Percentiles rank a stretch among this genome's conserved stretches.
Conservation (phyloP, 1,284 basidiomycete species). For the Trichosporon inkin region DNA sequence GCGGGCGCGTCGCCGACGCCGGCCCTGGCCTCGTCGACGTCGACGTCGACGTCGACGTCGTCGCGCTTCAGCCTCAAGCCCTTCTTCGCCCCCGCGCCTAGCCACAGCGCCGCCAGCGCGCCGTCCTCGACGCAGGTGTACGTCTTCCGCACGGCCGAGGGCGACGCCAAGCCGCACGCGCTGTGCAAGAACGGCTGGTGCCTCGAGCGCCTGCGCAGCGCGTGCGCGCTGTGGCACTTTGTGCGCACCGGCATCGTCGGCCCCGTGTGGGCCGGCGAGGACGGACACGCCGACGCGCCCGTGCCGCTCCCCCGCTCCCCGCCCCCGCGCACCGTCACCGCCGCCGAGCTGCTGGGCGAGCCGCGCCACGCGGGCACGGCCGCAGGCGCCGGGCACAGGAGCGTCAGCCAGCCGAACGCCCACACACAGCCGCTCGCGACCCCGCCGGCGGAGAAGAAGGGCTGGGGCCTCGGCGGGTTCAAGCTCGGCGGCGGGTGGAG, state of each 20-base stretch:
- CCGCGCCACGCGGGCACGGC: neutral
- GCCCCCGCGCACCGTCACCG: neutral
- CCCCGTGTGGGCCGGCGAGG: slow-evolving; percentile 78
- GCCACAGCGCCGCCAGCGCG: slow-evolving; percentile 17
- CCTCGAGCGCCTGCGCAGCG: slow-evolving; percentile 63
- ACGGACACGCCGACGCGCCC: slow-evolving; percentile 19
- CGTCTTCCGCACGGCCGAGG: slow-evolving; percentile 50
- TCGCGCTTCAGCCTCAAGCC: slow-evolving; percentile 48
- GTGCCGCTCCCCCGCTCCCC: neutral
- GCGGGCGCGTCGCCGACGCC: slow-evolving; percentile 1
- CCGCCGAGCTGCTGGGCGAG: slow-evolving; percentile 4
- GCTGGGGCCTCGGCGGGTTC: slow-evolving; percentile 17
- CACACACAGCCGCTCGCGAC: neutral
- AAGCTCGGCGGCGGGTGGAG: neutral
- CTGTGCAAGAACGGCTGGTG: slow-evolving; percentile 63
- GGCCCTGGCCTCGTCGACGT: neutral
- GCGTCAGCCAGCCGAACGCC: neutral
- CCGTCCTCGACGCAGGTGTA: slow-evolving; percentile 31
- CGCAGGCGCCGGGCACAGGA: neutral
- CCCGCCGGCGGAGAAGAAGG: slow-evolving; percentile 10
- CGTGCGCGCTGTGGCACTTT: slow-evolving; percentile 87
- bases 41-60: neutral
- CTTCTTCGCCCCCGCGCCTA: slow-evolving; percentile 30
- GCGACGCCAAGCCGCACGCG: slow-evolving; percentile 57
- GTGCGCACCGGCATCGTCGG: slow-evolving; percentile 75